Conservation (phyloP, 306 rosid genomes). For the Luffa aegyptiaca region DNA sequence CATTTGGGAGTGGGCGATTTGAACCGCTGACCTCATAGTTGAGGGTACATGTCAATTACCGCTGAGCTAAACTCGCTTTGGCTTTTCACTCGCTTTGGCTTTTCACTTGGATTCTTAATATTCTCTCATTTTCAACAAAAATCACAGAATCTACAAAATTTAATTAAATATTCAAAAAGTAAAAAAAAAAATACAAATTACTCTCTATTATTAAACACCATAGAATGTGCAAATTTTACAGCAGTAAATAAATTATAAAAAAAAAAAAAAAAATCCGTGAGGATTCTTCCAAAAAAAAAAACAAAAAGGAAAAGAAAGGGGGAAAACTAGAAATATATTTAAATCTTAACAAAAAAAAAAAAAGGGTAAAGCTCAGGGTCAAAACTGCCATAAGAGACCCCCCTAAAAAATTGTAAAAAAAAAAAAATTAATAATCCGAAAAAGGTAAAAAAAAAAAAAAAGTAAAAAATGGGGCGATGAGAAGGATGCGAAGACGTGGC, state of each 20-base stretch:
- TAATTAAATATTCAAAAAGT: neutral
- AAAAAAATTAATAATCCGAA: neutral
- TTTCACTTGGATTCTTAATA: neutral
- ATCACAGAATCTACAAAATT: neutral
- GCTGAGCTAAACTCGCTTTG: no score
- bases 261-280: neutral
- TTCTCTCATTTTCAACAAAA: neutral
- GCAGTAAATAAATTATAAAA: neutral
- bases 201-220: neutral
- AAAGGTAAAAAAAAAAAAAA: neutral
- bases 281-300: neutral
- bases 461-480: no score
- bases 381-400: neutral
- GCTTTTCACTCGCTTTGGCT: no score
- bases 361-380: neutral
- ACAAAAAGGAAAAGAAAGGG: neutral
- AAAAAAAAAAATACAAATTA: neutral
- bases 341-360: neutral
- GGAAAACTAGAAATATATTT: neutral
- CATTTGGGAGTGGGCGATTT: no score
- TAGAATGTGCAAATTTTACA: slow-evolving; percentile 4
- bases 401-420: neutral
- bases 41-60: no score
- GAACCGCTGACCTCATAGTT: no score
- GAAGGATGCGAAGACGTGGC: neutral